phyloP scores from a whole-genome alignment of 345 rosid species.

The Bruguiera parviflora region DNA sequence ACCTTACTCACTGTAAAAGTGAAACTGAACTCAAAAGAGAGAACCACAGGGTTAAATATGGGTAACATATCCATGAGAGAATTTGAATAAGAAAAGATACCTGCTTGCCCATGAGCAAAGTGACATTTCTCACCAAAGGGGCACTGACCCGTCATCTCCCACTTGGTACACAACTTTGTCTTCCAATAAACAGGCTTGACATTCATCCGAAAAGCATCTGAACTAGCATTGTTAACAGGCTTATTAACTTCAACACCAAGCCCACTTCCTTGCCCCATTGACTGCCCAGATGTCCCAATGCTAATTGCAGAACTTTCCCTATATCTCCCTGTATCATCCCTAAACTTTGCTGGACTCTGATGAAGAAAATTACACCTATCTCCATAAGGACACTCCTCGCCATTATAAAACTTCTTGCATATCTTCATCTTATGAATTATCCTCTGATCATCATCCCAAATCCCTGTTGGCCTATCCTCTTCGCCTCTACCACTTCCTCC shows the following conservation, averaged over 20 bases:
- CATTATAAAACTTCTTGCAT: constrained; percentile 89
- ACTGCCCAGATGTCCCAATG: constrained; percentile 48
- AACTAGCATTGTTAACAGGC: constrained; percentile 27
- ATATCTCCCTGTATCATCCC: constrained; percentile 61
- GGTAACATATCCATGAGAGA: neutral
- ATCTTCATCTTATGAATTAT: constrained; percentile 89
- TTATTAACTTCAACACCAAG: constrained; percentile 42
- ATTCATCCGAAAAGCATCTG: constrained; percentile 29
- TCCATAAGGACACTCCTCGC: constrained; percentile 95
- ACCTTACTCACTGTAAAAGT: too few species aligned
- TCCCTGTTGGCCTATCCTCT: constrained; percentile 50
- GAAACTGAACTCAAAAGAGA: too few species aligned
- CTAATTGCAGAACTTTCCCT: constrained; percentile 80
- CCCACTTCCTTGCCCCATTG: constrained; percentile 33
- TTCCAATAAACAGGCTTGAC: constrained; percentile 79
- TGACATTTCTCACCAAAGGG: constrained; percentile 90
- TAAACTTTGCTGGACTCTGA: constrained; percentile 72
- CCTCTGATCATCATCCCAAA: constrained; percentile 90
- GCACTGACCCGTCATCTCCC: constrained; percentile 71
- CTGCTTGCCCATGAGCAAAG: constrained; percentile 93
- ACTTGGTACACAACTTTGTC: constrained; percentile 80
- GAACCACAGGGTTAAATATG: neutral
- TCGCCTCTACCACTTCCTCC: constrained; percentile 40
- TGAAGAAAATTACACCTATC: constrained; percentile 94
- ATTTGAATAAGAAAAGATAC: constrained; percentile 34